Base-by-base conservation (phyloP, 805 yeast species). In the Metschnikowia lochheadii region DNA sequence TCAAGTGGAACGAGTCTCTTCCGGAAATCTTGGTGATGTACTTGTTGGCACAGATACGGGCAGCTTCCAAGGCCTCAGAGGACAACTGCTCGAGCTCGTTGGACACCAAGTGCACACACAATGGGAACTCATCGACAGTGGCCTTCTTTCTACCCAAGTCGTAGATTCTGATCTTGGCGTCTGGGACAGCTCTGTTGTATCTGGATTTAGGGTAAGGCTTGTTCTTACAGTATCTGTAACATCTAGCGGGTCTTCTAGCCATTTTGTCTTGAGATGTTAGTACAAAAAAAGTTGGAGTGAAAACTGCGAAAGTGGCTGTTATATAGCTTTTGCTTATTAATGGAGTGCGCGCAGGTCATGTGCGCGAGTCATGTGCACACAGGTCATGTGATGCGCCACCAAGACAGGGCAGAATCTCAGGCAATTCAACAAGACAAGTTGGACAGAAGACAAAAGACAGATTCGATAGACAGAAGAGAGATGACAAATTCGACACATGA, bases 171-270 rank as follows among this genome's bases (percentile, higher is more conserved):
- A 94, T 90, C 89, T 94, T 94, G 69, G 98, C 84, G 81, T 94
- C 99, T 80, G 99, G 99, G 75, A 94, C 99, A 82, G 97, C 98
- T 86, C 99, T 92, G 92, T 94, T 94, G 90, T 91, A 94, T 83
- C 99, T 91, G 72, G 98, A 91, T 86, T 94, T 94, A 83, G 99
- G 99, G 88, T 84, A 94, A 73, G 99, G 99, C 85, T 94, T 94
- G 96, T 94, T 94, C 89, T 94, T 94, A 88, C 97, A 95, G 95
- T 92, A 94, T 84, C 99, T 90, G 97, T 94, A 94, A 85, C 99
- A 94, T 87, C 98, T 89, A 85, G 99, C 99, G 80, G 99, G 99
- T 87, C 98, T 92, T 84, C 98, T 90, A 79, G 98, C 97, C 98
- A 92, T 92, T 77, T 85, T 88, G 83, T 76, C 74, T 68, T 54